Evolutionary conservation across 768 basidiomycete genomes (phyloP).

Genomic region (Arthromyces matolae): DNA sequence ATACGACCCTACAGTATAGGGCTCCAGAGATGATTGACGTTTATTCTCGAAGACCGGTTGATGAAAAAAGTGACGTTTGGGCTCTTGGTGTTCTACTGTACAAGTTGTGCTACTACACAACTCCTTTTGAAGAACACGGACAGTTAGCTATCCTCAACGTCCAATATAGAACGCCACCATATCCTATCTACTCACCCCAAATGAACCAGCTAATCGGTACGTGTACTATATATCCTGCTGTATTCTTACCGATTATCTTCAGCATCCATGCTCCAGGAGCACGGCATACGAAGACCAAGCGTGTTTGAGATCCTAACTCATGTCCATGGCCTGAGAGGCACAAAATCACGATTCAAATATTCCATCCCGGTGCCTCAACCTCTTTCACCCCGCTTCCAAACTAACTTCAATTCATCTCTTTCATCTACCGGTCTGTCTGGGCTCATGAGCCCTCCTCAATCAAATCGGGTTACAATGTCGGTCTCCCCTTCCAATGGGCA

Average conservation of each 20-base stretch:
- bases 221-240: slow-evolving; percentile 15
- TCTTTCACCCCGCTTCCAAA: slow-evolving; percentile 36
- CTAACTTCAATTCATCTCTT: slow-evolving; percentile 24
- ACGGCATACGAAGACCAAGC: slow-evolving; percentile 79
- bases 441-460: slow-evolving; percentile 25
- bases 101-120: slow-evolving; percentile 99
- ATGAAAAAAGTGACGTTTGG: slow-evolving; percentile 97
- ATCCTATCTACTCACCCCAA: slow-evolving; percentile 79
- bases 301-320: slow-evolving; percentile 82
- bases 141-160: slow-evolving; percentile 95
- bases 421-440: slow-evolving; percentile 25
- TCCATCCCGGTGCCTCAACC: slow-evolving; percentile 46
- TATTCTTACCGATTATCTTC: slow-evolving; percentile 11
- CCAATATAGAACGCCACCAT: slow-evolving; percentile 88
- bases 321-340: slow-evolving; percentile 85
- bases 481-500: slow-evolving; percentile 36
- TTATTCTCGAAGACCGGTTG: slow-evolving; percentile 75
- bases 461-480: slow-evolving; percentile 18
- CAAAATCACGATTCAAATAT: slow-evolving; percentile 77
- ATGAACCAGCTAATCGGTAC: slow-evolving; percentile 83
- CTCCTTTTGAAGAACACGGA: slow-evolving; percentile 97
- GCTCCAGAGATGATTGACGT: slow-evolving; percentile 99
- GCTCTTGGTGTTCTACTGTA: slow-evolving; percentile 94
- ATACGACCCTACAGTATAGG: slow-evolving; percentile 95
- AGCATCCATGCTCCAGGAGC: slow-evolving; percentile 93